Evolutionary conservation across 768 basidiomycete species (phyloP).

Genomic region (Mycena alexandri): DNA sequence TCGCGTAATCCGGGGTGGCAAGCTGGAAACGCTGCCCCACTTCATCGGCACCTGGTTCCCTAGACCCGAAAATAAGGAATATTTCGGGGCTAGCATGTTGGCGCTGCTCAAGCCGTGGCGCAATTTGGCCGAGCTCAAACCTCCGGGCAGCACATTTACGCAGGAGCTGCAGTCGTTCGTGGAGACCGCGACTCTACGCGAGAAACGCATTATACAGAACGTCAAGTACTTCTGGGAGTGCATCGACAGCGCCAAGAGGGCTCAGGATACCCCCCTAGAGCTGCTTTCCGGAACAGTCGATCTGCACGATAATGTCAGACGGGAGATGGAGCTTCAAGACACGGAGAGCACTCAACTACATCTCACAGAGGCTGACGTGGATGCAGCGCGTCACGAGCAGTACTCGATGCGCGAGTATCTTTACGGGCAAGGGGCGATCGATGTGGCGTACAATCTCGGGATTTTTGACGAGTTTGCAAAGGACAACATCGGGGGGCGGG

Average conservation of each 20-base stretch:
- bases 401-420: no score
- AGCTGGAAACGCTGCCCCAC: conserved; percentile 51
- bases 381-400: no score
- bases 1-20: conserved; percentile 34
- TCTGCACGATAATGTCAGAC: neutral
- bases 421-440: no score
- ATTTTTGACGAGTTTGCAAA: no score
- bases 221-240: conserved; percentile 53
- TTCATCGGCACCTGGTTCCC: conserved; percentile 48
- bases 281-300: conserved; percentile 8
- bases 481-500: no score
- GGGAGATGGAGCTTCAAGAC: no score
- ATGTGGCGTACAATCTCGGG: no score
- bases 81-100: neutral
- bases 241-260: conserved; percentile 30
- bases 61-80: neutral
- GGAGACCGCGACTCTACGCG: neutral
- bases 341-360: no score
- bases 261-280: neutral
- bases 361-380: no score
- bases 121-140: neutral
- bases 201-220: conserved; percentile 34
- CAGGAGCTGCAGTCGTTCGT: no score
- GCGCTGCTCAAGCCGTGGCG: neutral
- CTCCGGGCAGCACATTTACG: no score